Base-by-base conservation (phyloP, 1,139 yeast genomes). In the Suhomyces wounanorum region DNA sequence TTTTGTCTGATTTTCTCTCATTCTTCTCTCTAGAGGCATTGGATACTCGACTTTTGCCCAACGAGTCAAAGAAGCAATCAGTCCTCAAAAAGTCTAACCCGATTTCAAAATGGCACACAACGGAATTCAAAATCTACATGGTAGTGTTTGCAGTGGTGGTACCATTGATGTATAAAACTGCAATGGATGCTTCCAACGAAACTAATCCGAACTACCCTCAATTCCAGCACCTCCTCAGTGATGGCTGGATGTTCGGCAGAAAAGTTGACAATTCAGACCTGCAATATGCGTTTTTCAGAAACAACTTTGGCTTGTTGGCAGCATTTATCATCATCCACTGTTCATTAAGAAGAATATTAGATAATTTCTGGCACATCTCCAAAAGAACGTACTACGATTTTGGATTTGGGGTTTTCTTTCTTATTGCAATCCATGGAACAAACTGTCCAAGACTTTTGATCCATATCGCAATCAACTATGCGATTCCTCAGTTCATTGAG, bases 231-330 rank as follows among this genome's bases (percentile, higher is more conserved):
- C 70, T 85, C 43, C 73, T 94, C 52, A 78, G 85, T 42, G 70
- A 79, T 9, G 87, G 92, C 2, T 89, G 96, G 96, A 68, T 89
- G 57, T 83, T 84, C 58, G 91, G 92, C 2, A 69, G 95, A 31
- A 86, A 82, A 72, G 95, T 82, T 58, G 97, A 95, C 65, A 92
- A 92, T 65, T 87, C 96, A 3, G 99, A 95, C 65, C 76, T 77
- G 38, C 99, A 95, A 67, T 95, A 94, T 63, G 73, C 90, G 30
- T 89, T 91, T 61, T 91, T 95, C 66, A 79, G 99, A 59, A 86
- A 87, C 62, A 91, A 90, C 64, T 77, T 92, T 58, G 81, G 83
- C 10, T 66, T 87, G 48, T 70, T 95, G 47, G 65, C 75, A 25
- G 81, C 71, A 1, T 73, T 90, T 47, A 75, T 86, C 47, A 59